phyloP scores from a whole-genome alignment of 1,139 yeast species.

The Taphrina confusa region DNA sequence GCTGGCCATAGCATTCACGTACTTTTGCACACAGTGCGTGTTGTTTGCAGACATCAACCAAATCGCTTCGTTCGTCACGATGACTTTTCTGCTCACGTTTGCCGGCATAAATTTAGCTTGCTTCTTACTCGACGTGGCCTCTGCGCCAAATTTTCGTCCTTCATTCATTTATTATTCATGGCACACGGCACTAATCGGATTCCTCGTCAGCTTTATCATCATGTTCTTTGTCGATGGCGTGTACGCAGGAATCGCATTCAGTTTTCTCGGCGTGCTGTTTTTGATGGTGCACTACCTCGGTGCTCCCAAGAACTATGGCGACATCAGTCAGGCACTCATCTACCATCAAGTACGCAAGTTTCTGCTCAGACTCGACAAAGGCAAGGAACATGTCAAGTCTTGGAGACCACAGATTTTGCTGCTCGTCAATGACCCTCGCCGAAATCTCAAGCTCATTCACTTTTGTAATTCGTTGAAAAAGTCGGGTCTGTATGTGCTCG shows the following conservation, averaged over 20 bases:
- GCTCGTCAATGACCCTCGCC: conserved; percentile 84
- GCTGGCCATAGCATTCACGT: conserved; percentile 69
- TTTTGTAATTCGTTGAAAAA: conserved; percentile 92
- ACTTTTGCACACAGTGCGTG: conserved; percentile 78
- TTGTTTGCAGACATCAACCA: conserved; percentile 86
- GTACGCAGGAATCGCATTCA: conserved; percentile 75
- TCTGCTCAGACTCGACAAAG: conserved; percentile 59
- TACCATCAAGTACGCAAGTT: conserved; percentile 96
- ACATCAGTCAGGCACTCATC: conserved; percentile 64
- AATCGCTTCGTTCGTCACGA: conserved; percentile 90
- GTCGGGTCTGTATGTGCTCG: conserved; percentile 68
- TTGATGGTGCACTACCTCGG: conserved; percentile 81
- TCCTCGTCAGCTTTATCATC: conserved; percentile 66
- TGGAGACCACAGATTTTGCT: conserved; percentile 95
- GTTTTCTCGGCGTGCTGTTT: conserved; percentile 65
- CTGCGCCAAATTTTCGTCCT: conserved; percentile 96
- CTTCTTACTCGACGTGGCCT: conserved; percentile 76
- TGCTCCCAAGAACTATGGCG: conserved; percentile 97
- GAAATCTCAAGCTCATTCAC: conserved; percentile 87
- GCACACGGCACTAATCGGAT: conserved; percentile 77
- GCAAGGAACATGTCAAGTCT: conserved; percentile 90
- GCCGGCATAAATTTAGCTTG: conserved; percentile 92
- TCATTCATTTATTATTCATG: conserved; percentile 84
- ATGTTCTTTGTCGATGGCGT: conserved; percentile 94
- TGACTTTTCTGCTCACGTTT: conserved; percentile 95